phyloP scores from a whole-genome alignment of 176 grass and related monocot species.

The Ampelocalamus luodianensis region DNA sequence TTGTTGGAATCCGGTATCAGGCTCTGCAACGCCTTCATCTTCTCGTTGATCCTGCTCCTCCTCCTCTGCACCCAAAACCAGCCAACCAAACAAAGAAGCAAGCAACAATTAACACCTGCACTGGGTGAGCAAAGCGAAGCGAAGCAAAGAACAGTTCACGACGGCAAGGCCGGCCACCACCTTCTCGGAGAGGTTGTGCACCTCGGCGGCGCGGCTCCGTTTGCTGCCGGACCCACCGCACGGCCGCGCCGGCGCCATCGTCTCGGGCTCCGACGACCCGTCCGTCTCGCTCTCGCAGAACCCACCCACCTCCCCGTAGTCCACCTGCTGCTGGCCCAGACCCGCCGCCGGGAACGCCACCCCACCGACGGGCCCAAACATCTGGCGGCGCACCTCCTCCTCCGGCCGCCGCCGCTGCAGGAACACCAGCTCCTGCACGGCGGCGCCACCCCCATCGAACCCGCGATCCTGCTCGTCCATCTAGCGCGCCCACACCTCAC shows the following conservation, averaged over 20 bases:
- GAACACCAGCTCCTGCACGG: slow-evolving; percentile 41
- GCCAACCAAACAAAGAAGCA: not conserved
- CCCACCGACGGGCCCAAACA: slow-evolving; percentile 27
- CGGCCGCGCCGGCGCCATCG: slow-evolving; percentile 15
- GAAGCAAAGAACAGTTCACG: not conserved
- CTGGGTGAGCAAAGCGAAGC: not conserved
- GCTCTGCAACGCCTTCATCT: slow-evolving; percentile 97
- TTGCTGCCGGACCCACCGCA: slow-evolving; percentile 74
- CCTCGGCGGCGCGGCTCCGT: slow-evolving; percentile 89
- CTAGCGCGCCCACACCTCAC: not conserved
- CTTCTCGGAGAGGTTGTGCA: slow-evolving; percentile 99
- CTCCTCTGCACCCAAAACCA: slow-evolving; percentile 57
- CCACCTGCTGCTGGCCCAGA: slow-evolving; percentile 38
- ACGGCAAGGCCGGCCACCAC: slow-evolving; percentile 29
- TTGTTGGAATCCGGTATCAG: slow-evolving; percentile 97
- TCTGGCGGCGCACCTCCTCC: slow-evolving; percentile 40
- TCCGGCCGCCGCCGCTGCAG: slow-evolving; percentile 37
- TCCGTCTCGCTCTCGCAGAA: slow-evolving; percentile 47
- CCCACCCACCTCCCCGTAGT: slow-evolving; percentile 17
- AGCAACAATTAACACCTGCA: slow-evolving; percentile 4
- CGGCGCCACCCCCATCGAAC: slow-evolving; percentile 8
- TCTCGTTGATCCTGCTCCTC: slow-evolving; percentile 97
- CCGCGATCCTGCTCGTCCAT: slow-evolving; percentile 50
- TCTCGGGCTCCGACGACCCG: slow-evolving; percentile 48
- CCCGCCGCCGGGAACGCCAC: slow-evolving; percentile 27